These are phyloP conservation scores for Powellomyces hirtus DNA, from an alignment of 192 early-diverging fungal species.

Conservation along the genomic window DNA sequence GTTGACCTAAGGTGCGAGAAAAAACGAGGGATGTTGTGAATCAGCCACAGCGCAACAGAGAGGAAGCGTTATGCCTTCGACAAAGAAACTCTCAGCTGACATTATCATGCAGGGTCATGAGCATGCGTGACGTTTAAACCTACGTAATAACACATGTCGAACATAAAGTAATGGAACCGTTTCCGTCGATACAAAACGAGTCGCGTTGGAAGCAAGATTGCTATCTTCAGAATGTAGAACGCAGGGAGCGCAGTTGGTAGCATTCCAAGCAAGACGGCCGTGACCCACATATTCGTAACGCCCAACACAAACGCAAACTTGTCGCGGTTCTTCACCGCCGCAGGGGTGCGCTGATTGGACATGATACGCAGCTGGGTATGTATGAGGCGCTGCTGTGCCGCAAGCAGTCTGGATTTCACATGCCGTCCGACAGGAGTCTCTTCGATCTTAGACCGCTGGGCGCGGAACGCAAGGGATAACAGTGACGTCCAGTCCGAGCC, in stretches of 20 bases:
- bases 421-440: neutral
- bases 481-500: conserved; percentile 10
- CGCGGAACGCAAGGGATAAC: neutral
- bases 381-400: neutral
- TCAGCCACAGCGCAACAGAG: too few relatives aligned
- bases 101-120: too few relatives aligned
- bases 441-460: conserved; percentile 8
- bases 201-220: conserved; percentile 3
- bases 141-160: conserved; percentile 10
- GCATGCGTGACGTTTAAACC: too few relatives aligned
- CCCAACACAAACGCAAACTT: conserved; percentile 67
- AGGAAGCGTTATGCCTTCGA: too few relatives aligned
- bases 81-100: too few relatives aligned
- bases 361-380: conserved; percentile 6
- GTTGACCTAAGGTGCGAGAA: conserved; percentile 31
- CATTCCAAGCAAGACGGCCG: conserved; percentile 33
- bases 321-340: conserved; percentile 42
- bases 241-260: conserved; percentile 1
- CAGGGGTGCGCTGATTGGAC: neutral
- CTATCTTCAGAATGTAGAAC: conserved; percentile 14
- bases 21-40: neutral
- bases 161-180: conserved; percentile 28
- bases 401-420: neutral
- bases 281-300: conserved; percentile 62
- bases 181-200: conserved; percentile 16